phyloP scores from a whole-genome alignment of 805 yeast genomes.

The Yueomyces sinensis region DNA sequence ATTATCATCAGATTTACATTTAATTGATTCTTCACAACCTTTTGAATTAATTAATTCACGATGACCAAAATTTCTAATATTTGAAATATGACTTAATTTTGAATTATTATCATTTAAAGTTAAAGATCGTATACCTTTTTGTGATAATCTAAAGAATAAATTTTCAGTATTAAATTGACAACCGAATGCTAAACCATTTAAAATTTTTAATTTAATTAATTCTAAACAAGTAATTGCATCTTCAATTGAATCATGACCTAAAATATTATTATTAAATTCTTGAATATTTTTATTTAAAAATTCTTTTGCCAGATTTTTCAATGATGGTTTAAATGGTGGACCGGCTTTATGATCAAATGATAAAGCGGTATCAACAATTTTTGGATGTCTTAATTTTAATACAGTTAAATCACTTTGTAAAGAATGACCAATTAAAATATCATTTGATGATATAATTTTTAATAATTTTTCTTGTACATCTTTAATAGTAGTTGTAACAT shows the following conservation, averaged over 20 bases:
- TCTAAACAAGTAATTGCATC: slow-evolving; percentile 76
- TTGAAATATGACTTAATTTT: slow-evolving; percentile 4
- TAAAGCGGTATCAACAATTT: slow-evolving; percentile 68
- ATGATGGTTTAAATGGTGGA: slow-evolving; percentile 65
- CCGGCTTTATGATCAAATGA: slow-evolving; percentile 74
- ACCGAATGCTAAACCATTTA: slow-evolving; percentile 59
- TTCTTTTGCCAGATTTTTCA: slow-evolving; percentile 52
- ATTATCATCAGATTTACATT: slow-evolving; percentile 49
- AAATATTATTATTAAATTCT: slow-evolving; percentile 27
- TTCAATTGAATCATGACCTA: slow-evolving; percentile 78
- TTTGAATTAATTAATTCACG: slow-evolving; percentile 1
- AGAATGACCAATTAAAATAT: slow-evolving; percentile 80
- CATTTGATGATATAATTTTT: slow-evolving; percentile 37
- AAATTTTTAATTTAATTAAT: slow-evolving; percentile 53
- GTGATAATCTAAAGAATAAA: slow-evolving; percentile 28
- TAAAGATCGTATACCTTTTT: slow-evolving; percentile 15
- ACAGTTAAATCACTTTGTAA: slow-evolving; percentile 71
- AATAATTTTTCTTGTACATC: slow-evolving; percentile 56
- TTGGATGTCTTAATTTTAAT: slow-evolving; percentile 56
- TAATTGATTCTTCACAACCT: slow-evolving; percentile 17
- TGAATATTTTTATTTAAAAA: slow-evolving; percentile 53
- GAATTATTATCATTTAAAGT: slow-evolving; percentile 25
- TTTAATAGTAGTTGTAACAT: slow-evolving; percentile 46
- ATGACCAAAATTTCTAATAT: neutral
- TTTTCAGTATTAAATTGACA: slow-evolving; percentile 29